Evolutionary conservation across 2,329 filamentous ascomycete genomes (phyloP).

Genomic region (Talaromyces atroroseus): DNA sequence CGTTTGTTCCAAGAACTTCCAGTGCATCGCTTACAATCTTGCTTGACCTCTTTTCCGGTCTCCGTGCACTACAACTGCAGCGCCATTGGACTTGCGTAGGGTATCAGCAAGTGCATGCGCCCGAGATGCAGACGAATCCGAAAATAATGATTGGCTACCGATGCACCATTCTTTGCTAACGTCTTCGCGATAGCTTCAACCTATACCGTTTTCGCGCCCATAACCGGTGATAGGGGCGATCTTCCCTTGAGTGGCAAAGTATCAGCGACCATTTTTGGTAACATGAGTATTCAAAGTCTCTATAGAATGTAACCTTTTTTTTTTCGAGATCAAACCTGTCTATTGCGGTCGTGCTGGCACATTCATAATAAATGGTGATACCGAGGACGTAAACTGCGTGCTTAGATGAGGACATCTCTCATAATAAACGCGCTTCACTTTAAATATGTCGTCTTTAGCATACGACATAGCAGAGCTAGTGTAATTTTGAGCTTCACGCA

Average conservation of each 20-base stretch:
- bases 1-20: neutral
- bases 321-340: neutral
- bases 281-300: neutral
- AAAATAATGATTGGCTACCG: neutral
- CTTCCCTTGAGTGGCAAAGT: neutral
- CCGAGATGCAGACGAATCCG: neutral
- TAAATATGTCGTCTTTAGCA: too few relatives aligned
- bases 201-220: conserved; percentile 3
- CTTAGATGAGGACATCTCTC: neutral
- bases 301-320: neutral
- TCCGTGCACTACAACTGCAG: neutral
- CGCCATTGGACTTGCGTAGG: neutral
- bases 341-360: neutral
- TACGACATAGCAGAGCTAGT: too few relatives aligned
- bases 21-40: neutral
- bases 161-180: neutral
- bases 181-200: neutral
- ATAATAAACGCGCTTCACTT: neutral
- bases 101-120: neutral
- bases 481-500: too few relatives aligned
- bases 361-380: neutral
- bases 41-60: neutral
- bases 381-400: neutral
- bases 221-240: conserved; percentile 1
- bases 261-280: neutral